Conservation (phyloP, 306 rosid genomes). For the Delonix regia region DNA sequence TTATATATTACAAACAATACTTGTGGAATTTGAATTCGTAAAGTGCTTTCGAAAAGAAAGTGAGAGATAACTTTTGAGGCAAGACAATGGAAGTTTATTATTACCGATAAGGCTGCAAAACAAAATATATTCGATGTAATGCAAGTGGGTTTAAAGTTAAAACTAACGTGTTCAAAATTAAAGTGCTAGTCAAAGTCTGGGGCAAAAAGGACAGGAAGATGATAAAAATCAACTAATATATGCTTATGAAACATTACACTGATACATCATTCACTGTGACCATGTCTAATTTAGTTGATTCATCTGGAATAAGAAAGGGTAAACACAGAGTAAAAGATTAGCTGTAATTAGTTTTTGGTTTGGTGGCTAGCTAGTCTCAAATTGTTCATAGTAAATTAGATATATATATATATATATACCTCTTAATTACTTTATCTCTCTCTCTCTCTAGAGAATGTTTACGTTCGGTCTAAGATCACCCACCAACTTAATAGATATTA, state of each 20-base stretch:
- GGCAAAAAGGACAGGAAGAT: conserved; percentile 28
- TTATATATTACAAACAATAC: neutral
- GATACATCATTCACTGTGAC: neutral
- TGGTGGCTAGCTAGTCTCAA: conserved; percentile 47
- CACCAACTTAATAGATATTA: conserved; percentile 69
- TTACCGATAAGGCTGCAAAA: neutral
- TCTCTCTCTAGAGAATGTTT: conserved; percentile 10
- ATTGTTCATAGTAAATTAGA: neutral
- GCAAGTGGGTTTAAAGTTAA: conserved; percentile 37
- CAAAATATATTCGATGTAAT: conserved; percentile 25
- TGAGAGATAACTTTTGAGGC: conserved; percentile 15
- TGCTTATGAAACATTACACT: conserved; percentile 4
- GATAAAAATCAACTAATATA: conserved; percentile 27
- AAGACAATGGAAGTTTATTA: conserved; percentile 12
- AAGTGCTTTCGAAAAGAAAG: neutral
- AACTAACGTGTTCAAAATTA: conserved; percentile 34
- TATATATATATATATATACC: neutral
- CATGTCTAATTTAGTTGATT: neutral
- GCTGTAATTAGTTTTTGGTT: conserved; percentile 47
- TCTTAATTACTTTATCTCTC: neutral
- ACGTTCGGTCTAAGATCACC: conserved; percentile 52
- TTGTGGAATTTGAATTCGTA: neutral
- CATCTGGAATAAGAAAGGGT: conserved; percentile 10
- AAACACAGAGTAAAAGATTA: conserved; percentile 26
- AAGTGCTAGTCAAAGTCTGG: neutral